Base-by-base conservation (phyloP, 192 early-diverging fungal species). In the Rhizoclosmatium globosum region DNA sequence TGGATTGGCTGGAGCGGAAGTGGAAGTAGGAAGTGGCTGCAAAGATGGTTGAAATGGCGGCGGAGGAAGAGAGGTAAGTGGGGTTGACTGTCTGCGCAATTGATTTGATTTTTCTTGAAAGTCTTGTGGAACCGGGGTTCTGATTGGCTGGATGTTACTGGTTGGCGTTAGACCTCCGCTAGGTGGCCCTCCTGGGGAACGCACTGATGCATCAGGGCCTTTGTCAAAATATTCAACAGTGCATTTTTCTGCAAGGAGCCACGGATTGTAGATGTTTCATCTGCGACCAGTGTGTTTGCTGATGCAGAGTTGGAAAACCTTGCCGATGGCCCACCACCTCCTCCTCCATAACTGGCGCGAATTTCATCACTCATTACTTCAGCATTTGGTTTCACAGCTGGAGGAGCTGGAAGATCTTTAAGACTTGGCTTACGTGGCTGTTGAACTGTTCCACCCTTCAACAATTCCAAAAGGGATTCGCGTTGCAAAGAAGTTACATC, bases 341-440 rank as follows among this genome's bases (percentile, higher is more conserved):
- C 72, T 11, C 72, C 72, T 46, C 72, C 72, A 46, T 74, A 74
- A 42, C 58, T 62, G 2, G 59, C 60, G 6, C 60, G n/a, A 7
- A 74, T 74, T 46, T 74, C 72, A 11, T 74, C 72, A 38, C 72
- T 74, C 57, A 74, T 62, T 44, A 46, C 43, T 23, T 74, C 60
- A 11, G 46, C 3, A 38, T 41, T 13, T 2, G 38, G 57, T 64
- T 64, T 19, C 7, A 74, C 60, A 45, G 57, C 43, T 64, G 72
- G 72, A 19, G 72, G 72, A 7, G 72, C 38, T 7, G 72, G 72
- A 9, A 74, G 31, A 21, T 59, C 45, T 64, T 62, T 74, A 6
- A 74, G 42, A 47, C 19, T 19, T 21, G 7, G 62, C 46, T 47
- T 38, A 53, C 46, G 7, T 42, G 59, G 13, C 4, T 46, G 57